Evolutionary conservation across 148 eudicot genomes (phyloP).

Genomic region (Rhododendron henanense): DNA sequence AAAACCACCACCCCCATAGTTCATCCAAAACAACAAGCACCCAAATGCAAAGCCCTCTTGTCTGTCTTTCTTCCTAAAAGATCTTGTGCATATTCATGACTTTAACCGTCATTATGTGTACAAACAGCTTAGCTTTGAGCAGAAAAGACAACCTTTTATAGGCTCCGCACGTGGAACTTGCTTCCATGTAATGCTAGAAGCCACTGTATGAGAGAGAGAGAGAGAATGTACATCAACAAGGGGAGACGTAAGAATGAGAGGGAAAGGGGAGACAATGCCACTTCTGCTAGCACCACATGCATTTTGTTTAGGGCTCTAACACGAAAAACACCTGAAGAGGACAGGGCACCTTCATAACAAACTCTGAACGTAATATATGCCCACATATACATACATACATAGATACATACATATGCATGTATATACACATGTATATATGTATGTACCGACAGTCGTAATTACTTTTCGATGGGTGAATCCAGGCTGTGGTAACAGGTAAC

Average conservation of each 20-base stretch:
- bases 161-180: constrained; percentile 5
- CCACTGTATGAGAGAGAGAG: not conserved
- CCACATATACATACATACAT: not conserved
- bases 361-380: not conserved
- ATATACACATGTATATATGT: not conserved
- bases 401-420: not conserved
- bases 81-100: not conserved
- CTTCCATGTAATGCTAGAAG: not conserved
- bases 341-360: not conserved
- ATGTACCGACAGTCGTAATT: not conserved
- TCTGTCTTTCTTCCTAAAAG: constrained; percentile 6
- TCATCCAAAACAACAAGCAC: constrained; percentile 1
- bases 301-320: not conserved
- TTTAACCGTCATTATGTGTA: constrained; percentile 5
- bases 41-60: constrained; percentile 11
- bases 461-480: not conserved
- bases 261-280: not conserved
- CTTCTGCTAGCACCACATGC: not conserved
- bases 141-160: not conserved
- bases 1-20: not conserved
- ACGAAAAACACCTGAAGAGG: constrained; percentile 5
- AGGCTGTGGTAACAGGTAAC: not conserved
- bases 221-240: not conserved
- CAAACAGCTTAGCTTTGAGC: not conserved
- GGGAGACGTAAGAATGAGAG: constrained; percentile 7